phyloP scores from a whole-genome alignment of 2,329 filamentous ascomycete genomes.

The Diaporthe sp. region DNA sequence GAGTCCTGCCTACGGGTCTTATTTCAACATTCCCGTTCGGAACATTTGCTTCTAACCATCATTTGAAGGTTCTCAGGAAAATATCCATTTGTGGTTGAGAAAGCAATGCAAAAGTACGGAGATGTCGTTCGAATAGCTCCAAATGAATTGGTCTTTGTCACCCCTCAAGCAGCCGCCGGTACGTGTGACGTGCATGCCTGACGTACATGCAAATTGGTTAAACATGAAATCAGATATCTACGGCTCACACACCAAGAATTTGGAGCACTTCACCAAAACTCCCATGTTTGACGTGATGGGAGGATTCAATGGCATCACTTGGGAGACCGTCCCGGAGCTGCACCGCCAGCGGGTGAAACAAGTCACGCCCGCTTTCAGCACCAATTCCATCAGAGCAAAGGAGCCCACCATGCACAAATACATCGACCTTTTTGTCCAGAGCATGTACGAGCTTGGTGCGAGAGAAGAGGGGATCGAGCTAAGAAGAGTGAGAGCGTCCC shows the following conservation, averaged over 20 bases:
- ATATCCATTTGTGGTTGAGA: background rate
- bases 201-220: no score
- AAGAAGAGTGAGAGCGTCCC: no score
- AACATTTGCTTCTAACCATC: no score
- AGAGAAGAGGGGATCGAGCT: conserved; percentile 24
- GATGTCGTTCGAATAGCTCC: conserved; percentile 1
- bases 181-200: no score
- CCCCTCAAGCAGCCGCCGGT: background rate
- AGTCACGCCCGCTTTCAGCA: conserved; percentile 2
- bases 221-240: no score
- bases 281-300: background rate
- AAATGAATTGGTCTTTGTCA: background rate
- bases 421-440: conserved; percentile 42
- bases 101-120: background rate
- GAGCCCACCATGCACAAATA: conserved; percentile 24
- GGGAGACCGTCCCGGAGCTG: background rate
- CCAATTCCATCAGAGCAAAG: background rate
- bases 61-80: background rate
- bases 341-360: background rate
- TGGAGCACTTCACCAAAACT: no score
- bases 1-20: no score
- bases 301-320: background rate
- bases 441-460: conserved; percentile 39
- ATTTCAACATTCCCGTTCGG: no score
- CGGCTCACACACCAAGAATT: no score